A percentile compares a stretch with the other conserved stretches of the same genome.
Conservation (phyloP, 2,329 filamentous ascomycete species). For the Cordyceps fumosorosea region DNA sequence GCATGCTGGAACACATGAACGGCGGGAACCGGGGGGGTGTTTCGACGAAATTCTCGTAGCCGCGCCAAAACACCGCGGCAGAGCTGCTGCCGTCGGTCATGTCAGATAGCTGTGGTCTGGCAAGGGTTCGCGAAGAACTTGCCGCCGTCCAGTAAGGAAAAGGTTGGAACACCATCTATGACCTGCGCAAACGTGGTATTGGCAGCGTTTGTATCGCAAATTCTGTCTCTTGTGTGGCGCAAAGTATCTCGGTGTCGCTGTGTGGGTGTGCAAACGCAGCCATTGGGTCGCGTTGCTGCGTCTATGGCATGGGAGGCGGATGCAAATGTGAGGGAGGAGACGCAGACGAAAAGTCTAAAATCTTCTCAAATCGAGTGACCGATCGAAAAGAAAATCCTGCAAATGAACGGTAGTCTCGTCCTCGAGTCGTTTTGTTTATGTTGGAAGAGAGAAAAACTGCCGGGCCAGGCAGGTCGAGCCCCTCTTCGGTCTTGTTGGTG, state of each 20-base stretch:
- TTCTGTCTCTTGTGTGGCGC: neutral
- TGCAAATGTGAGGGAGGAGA: no score
- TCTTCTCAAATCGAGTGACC: no score
- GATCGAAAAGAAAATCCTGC: no score
- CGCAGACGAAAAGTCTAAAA: no score
- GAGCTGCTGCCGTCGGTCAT: constrained; percentile 18
- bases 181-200: constrained; percentile 20
- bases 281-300: neutral
- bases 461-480: no score
- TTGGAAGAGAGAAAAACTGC: no score
- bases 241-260: neutral
- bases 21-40: no score
- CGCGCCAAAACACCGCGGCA: constrained; percentile 17
- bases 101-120: constrained; percentile 15
- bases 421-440: no score
- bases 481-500: no score
- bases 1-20: neutral
- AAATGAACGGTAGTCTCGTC: no score
- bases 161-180: constrained; percentile 19
- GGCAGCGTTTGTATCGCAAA: constrained; percentile 16
- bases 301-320: no score
- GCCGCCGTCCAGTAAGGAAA: constrained; percentile 1
- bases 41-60: constrained; percentile 13
- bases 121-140: neutral
- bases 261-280: neutral